A percentile compares a stretch with the other conserved stretches of the same genome.
Conservation (phyloP, 2,329 filamentous ascomycete genomes). For the Nemania sp. region DNA sequence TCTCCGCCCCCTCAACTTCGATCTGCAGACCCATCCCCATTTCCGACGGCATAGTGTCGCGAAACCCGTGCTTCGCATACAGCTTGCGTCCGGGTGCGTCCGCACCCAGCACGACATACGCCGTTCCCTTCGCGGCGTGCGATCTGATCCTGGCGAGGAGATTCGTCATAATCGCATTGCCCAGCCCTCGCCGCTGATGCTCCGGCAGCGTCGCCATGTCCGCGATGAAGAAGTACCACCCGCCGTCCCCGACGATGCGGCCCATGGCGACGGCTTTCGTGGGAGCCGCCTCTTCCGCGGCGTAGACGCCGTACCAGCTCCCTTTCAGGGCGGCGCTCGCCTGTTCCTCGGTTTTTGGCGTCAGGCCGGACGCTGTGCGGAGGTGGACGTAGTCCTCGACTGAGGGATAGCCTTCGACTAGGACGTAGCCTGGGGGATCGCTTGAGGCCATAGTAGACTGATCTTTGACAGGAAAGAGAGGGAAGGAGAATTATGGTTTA, state of each 20-base stretch:
- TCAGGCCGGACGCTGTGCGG: not conserved
- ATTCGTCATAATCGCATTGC: slow-evolving; percentile 49
- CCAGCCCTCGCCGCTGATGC: slow-evolving; percentile 54
- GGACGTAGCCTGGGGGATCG: slow-evolving; percentile 10
- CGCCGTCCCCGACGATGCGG: slow-evolving; percentile 55
- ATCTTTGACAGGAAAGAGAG: no score
- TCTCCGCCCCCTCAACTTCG: not conserved
- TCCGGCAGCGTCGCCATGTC: slow-evolving; percentile 56
- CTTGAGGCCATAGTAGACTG: slow-evolving; percentile 9
- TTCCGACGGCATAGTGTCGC: slow-evolving; percentile 42
- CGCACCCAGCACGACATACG: slow-evolving; percentile 52
- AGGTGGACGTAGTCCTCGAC: slow-evolving; percentile 20
- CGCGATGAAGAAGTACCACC: slow-evolving; percentile 55
- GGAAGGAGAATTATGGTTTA: no score
- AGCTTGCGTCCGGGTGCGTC: slow-evolving; percentile 50
- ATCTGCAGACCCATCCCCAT: slow-evolving; percentile 40
- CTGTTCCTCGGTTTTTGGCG: slow-evolving; percentile 44
- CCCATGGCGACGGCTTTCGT: slow-evolving; percentile 51
- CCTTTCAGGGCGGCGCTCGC: slow-evolving; percentile 43
- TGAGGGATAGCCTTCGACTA: slow-evolving; percentile 24
- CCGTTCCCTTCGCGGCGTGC: slow-evolving; percentile 44
- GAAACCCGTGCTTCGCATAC: slow-evolving; percentile 54
- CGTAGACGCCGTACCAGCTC: slow-evolving; percentile 50
- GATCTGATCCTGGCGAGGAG: slow-evolving; percentile 48
- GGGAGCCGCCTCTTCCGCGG: slow-evolving; percentile 38